These are phyloP conservation scores for Moesziomyces globuligerus DNA, from an alignment of 1,284 basidiomycete species.

Conservation along the genomic window DNA sequence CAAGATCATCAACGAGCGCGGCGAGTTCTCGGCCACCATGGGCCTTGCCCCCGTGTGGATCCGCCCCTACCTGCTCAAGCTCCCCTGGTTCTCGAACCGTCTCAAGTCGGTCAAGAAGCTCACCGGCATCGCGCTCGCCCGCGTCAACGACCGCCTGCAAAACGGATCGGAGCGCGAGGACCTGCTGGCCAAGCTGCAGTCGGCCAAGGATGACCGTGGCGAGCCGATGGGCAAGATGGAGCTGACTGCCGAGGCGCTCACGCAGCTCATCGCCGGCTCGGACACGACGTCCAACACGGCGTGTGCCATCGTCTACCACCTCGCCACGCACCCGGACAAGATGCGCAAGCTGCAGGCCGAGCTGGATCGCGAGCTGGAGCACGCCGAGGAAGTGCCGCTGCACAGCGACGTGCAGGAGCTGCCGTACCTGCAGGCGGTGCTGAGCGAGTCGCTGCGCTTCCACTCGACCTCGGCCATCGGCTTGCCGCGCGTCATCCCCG, in stretches of 20 bases:
- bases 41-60: conserved; percentile 78
- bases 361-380: conserved; percentile 73
- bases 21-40: conserved; percentile 85
- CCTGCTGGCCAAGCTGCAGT: conserved; percentile 80
- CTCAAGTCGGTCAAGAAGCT: conserved; percentile 77
- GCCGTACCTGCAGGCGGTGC: conserved; percentile 76
- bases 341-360: conserved; percentile 81
- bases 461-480: conserved; percentile 81
- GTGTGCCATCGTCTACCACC: conserved; percentile 77
- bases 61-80: conserved; percentile 49
- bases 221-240: conserved; percentile 81
- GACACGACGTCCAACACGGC: conserved; percentile 63
- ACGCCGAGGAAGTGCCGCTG: conserved; percentile 56
- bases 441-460: conserved; percentile 82
- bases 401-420: conserved; percentile 54
- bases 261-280: conserved; percentile 78
- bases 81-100: conserved; percentile 78
- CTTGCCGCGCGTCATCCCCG: conserved; percentile 69
- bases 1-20: conserved; percentile 86
- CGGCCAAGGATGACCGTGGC: conserved; percentile 80
- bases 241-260: conserved; percentile 83
- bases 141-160: conserved; percentile 79
- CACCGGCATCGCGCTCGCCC: conserved; percentile 74
- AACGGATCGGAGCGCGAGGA: conserved; percentile 74
- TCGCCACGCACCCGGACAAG: conserved; percentile 75